phyloP scores from a whole-genome alignment of 78 protist genomes.

The Protostelium mycophagum region DNA sequence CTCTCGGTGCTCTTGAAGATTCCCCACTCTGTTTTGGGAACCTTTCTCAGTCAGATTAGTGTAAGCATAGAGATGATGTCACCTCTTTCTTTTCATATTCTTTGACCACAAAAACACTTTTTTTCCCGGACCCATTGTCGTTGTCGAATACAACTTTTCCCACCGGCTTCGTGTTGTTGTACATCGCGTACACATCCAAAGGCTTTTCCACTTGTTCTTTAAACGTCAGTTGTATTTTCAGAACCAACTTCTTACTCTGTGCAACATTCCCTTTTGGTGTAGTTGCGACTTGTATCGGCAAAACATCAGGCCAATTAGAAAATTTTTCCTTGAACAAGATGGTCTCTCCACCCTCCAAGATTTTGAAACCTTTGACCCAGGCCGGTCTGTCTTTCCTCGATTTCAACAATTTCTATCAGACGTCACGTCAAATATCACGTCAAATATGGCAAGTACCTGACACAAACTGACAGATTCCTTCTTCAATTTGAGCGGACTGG shows the following conservation, averaged over 20 bases:
- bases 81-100: conserved; percentile 54
- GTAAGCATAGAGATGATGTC: conserved; percentile 13
- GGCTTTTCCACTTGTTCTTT: conserved; percentile 23
- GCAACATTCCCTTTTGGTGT: not conserved
- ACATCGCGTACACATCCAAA: conserved; percentile 1
- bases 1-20: conserved; percentile 39
- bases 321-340: conserved; percentile 61
- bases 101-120: conserved; percentile 48
- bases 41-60: not conserved
- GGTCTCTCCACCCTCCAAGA: conserved; percentile 55
- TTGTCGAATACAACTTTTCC: conserved; percentile 12
- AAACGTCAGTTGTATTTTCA: conserved; percentile 14
- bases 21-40: not conserved
- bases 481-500: conserved; percentile 2
- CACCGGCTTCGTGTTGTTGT: not conserved
- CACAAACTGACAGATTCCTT: not conserved
- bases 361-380: conserved; percentile 19
- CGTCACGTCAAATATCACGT: not conserved
- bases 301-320: conserved; percentile 57
- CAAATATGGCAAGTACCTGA: not conserved
- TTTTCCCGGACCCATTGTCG: conserved; percentile 3
- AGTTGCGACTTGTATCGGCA: conserved; percentile 27
- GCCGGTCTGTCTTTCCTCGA: not conserved
- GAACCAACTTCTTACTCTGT: conserved; percentile 4
- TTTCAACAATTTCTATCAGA: not conserved